Evolutionary conservation across 2,329 filamentous ascomycete species (phyloP).

Genomic region (Triangularia verruculosa): DNA sequence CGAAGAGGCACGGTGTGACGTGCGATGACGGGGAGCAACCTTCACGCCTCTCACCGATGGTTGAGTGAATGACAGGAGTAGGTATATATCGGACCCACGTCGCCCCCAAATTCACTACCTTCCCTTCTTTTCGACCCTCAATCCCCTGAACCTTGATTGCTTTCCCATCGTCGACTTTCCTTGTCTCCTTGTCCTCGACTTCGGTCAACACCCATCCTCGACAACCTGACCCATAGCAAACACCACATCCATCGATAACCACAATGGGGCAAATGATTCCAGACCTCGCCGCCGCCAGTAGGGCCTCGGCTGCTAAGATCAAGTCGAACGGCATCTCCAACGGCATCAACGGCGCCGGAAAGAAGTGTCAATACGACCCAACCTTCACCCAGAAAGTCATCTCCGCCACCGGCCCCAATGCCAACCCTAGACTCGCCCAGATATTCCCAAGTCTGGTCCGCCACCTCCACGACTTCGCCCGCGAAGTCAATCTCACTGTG

Average conservation of each 20-base stretch:
- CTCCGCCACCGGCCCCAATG: slow-evolving; percentile 61
- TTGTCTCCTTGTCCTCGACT: not conserved
- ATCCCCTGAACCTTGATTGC: not conserved
- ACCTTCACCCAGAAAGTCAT: slow-evolving; percentile 62
- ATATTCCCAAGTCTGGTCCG: slow-evolving; percentile 57
- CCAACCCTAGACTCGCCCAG: slow-evolving; percentile 55
- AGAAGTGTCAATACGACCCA: slow-evolving; percentile 28
- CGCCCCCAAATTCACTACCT: not conserved
- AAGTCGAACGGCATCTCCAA: slow-evolving; percentile 9
- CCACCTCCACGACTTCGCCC: slow-evolving; percentile 66
- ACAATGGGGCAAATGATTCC: slow-evolving; percentile 26
- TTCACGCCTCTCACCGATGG: not conserved
- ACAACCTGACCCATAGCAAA: not conserved
- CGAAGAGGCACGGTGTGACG: slow-evolving; percentile 1
- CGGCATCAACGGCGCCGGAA: slow-evolving; percentile 8
- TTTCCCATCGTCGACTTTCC: not conserved
- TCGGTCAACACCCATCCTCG: not conserved
- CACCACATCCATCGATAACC: not conserved
- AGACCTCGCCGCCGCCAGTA: slow-evolving; percentile 10
- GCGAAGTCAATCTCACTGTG: slow-evolving; percentile 64
- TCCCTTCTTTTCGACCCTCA: not conserved
- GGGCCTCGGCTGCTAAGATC: slow-evolving; percentile 5
- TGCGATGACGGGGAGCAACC: not conserved
- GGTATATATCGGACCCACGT: not conserved
- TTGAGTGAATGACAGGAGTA: not conserved